phyloP scores from a whole-genome alignment of 73 alveolate species.

The Paramecium sonneborni region DNA sequence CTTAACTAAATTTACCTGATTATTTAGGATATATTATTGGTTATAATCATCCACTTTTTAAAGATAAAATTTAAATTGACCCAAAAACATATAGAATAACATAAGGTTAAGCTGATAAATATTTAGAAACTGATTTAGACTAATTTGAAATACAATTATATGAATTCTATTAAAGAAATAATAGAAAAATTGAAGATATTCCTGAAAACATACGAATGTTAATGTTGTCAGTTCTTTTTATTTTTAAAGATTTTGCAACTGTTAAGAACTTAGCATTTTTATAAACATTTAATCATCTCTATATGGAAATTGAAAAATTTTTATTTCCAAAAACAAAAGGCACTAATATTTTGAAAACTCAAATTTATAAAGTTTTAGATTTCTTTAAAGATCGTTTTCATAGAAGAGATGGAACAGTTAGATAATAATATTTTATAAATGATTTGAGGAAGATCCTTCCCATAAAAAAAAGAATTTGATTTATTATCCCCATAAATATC shows the following conservation, averaged over 20 bases:
- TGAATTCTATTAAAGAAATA: neutral
- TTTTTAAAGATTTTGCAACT: neutral
- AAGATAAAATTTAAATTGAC: neutral
- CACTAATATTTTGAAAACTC: neutral
- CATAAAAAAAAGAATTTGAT: neutral
- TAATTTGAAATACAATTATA: neutral
- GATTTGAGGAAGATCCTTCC: neutral
- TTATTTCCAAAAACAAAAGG: neutral
- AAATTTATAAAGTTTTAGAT: neutral
- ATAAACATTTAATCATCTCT: neutral
- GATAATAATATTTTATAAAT: neutral
- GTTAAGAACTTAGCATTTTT: neutral
- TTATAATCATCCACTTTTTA: neutral
- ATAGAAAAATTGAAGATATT: neutral
- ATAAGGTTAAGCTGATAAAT: neutral
- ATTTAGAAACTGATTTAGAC: neutral
- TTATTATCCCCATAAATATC: too few relatives aligned
- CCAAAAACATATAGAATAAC: neutral
- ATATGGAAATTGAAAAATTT: neutral
- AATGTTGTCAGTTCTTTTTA: neutral
- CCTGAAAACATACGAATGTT: neutral
- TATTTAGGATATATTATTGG: neutral
- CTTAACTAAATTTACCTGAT: neutral
- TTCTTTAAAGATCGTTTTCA: neutral
- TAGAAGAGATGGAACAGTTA: neutral